Evolutionary conservation across 805 yeast species (phyloP), one percentile per base, ranked within the genome.

Genomic region (Pichia eremophila): DNA sequence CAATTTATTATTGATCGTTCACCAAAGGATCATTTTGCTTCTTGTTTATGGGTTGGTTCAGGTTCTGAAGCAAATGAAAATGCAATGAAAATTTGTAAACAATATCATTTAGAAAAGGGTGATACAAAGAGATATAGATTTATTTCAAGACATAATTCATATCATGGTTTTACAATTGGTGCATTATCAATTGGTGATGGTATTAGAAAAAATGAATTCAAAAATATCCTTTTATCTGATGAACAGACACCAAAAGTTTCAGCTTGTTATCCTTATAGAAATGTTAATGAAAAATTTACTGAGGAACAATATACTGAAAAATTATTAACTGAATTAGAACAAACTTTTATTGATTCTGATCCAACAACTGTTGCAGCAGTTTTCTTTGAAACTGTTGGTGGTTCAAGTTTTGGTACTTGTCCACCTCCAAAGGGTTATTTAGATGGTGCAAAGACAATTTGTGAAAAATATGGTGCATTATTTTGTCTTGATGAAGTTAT

Each of bases 391-490:
- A 70, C 77, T 15, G 63, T 73, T 45, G 67, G 72, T 42, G 77
- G 78, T 31, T 69, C 72, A 15, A 63, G 74, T 14, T 57, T 67
- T 39, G 78, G 77, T 42, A 64, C 73, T 42, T 66, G 66, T 38
- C 68, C 71, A 25, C 73, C 75, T 41, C 67, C 73, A 49, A 65
- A 64, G 51, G 73, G 73, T 18, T 74, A 74, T 57, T 61, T 73
- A 45, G 70, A 67, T 47, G 77, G 73, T 15, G 62, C 71, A 17
- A 52, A 73, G 44, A 68, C 60, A 28, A 56, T 90, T 58, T 96
- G 97, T 41, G 95, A 89, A 42, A 87, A 90, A 68, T 90, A 91
- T 63, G 97, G 96, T 53, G 96, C 96, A 40, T 67, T 90, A 59
- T 88, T 97, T 25, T 87, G 89, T 63, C 73, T 91, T 65, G 98